Evolutionary conservation across 2,329 filamentous ascomycete genomes (phyloP).

Genomic region (Cladosporium colombiae): DNA sequence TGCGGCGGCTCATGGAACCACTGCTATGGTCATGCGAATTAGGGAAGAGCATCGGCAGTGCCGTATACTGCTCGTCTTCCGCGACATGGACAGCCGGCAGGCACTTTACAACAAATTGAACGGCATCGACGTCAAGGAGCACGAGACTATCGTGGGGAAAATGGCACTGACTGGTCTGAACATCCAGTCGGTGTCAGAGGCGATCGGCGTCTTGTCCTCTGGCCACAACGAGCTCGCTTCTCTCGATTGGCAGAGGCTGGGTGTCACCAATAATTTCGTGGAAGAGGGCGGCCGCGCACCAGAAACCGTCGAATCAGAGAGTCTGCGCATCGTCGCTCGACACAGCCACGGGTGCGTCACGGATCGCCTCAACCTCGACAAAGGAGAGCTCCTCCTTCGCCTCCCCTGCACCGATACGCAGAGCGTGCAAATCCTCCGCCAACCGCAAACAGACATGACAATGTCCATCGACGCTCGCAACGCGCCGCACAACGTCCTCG

Average conservation of each 20-base stretch:
- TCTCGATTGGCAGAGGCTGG: conserved; percentile 64
- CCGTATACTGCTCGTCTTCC: conserved; percentile 76
- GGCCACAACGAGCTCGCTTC: conserved; percentile 45
- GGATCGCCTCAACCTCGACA: conserved; percentile 70
- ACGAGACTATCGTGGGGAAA: conserved; percentile 71
- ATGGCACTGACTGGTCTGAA: conserved; percentile 65
- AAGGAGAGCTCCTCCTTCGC: conserved; percentile 49
- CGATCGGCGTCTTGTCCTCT: conserved; percentile 45
- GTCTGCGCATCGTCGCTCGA: conserved; percentile 72
- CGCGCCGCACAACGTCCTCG: conserved; percentile 48
- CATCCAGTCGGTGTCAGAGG: conserved; percentile 58
- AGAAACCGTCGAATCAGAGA: conserved; percentile 73
- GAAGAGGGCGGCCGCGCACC: conserved; percentile 58
- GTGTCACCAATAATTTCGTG: conserved; percentile 72
- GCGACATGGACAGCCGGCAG: conserved; percentile 68
- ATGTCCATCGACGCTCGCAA: conserved; percentile 61
- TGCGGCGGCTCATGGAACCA: conserved; percentile 62
- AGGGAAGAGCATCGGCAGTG: conserved; percentile 66
- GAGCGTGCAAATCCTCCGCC: conserved; percentile 67
- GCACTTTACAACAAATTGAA: conserved; percentile 72
- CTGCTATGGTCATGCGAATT: conserved; percentile 70
- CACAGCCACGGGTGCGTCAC: conserved; percentile 20
- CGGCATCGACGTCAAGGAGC: conserved; percentile 66
- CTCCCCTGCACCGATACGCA: conserved; percentile 49
- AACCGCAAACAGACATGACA: conserved; percentile 75